Percentiles rank a stretch among this genome's conserved stretches.
Evolutionary conservation across 2,329 filamentous ascomycete species (phyloP).

Genomic region (Fusarium solani-melongenae): DNA sequence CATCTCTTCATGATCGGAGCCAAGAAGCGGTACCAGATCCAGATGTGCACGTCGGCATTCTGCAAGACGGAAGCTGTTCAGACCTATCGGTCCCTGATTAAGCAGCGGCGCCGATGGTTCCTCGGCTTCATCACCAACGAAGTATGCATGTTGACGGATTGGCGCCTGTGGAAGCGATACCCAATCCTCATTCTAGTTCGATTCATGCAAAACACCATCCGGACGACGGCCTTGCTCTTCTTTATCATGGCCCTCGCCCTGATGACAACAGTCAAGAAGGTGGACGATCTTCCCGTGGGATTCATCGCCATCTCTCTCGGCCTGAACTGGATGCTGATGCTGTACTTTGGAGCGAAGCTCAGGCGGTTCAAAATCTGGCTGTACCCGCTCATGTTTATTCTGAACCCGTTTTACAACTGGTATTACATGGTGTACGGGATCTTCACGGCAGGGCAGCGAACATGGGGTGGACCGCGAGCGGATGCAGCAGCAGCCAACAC

Average conservation of each 20-base stretch:
- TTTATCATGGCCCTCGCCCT: constrained; percentile 93
- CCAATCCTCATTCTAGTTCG: constrained; percentile 86
- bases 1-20: constrained; percentile 99
- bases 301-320: constrained; percentile 94
- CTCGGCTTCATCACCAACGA: constrained; percentile 98
- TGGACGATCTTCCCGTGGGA: constrained; percentile 85
- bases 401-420: constrained; percentile 99
- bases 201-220: constrained; percentile 96
- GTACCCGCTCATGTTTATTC: constrained; percentile 93
- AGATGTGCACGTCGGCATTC: constrained; percentile 97
- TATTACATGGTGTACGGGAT: constrained; percentile 98
- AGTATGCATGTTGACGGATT: constrained; percentile 96
- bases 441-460: constrained; percentile 92
- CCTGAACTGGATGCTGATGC: constrained; percentile 93
- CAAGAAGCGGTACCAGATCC: constrained; percentile 92
- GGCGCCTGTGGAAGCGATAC: constrained; percentile 90
- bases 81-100: constrained; percentile 84
- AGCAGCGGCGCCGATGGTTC: constrained; percentile 97
- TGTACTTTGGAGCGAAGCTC: constrained; percentile 91
- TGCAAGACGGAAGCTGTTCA: constrained; percentile 99
- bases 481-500: constrained; percentile 86
- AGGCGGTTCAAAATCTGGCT: constrained; percentile 93
- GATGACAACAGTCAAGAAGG: constrained; percentile 82
- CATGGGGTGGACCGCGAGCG: constrained; percentile 93
- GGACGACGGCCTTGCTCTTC: constrained; percentile 92